phyloP scores from a whole-genome alignment of 805 yeast genomes.

The Ogataea angusta region DNA sequence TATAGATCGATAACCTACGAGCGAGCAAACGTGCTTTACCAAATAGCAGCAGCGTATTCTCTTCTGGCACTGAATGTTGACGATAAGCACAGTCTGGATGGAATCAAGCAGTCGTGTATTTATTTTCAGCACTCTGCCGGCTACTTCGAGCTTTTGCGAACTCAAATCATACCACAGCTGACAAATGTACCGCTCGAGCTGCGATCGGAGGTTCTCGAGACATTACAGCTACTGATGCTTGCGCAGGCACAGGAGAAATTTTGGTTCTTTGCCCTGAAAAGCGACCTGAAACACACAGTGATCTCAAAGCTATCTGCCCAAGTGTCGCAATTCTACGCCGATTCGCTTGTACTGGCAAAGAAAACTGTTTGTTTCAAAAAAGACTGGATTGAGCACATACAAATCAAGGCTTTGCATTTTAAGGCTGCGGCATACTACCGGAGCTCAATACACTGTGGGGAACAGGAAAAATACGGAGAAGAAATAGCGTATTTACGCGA shows the following conservation, averaged over 20 bases:
- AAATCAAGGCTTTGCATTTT: conserved; percentile 62
- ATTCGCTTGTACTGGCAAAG: conserved; percentile 41
- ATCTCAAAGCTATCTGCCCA: conserved; percentile 65
- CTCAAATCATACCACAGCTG: conserved; percentile 21
- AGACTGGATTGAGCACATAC: conserved; percentile 64
- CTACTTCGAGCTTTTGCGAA: conserved; percentile 41
- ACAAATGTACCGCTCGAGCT: conserved; percentile 41
- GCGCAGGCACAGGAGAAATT: conserved; percentile 88
- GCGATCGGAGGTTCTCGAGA: conserved; percentile 45
- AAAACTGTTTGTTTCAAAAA: conserved; percentile 36
- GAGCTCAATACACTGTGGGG: conserved; percentile 47
- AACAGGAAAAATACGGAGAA: conserved; percentile 58
- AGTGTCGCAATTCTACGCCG: conserved; percentile 53
- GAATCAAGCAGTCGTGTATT: conserved; percentile 58
- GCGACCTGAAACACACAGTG: conserved; percentile 52
- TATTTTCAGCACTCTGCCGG: conserved; percentile 76
- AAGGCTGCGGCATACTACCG: conserved; percentile 69
- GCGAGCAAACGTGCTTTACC: conserved; percentile 58
- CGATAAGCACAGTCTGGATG: conserved; percentile 42
- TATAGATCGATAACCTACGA: conserved; percentile 56
- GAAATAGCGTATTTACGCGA: conserved; percentile 58
- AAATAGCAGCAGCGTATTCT: conserved; percentile 64
- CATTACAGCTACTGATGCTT: conserved; percentile 52
- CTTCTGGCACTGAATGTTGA: conserved; percentile 49
- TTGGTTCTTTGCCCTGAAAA: conserved; percentile 68